phyloP scores from a whole-genome alignment of 129 eudicot genomes.

The Chrysanthemum lavandulifolium region DNA sequence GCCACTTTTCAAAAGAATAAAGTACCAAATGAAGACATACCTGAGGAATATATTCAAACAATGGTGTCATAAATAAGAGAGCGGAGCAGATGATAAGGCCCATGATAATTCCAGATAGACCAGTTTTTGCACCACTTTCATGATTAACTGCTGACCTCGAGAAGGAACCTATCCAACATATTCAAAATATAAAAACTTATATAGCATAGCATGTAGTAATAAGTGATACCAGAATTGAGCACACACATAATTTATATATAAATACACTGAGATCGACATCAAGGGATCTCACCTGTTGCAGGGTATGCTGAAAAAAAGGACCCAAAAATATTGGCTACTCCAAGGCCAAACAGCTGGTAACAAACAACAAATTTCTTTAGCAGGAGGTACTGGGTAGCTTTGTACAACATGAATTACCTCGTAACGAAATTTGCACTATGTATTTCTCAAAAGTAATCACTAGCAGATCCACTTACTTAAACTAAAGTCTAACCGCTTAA shows the following conservation, averaged over 20 bases:
- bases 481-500: background rate
- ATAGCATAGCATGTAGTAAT: slow-evolving; percentile 2
- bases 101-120: slow-evolving; percentile 81
- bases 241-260: background rate
- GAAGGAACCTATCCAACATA: slow-evolving; percentile 72
- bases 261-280: background rate
- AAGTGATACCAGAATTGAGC: slow-evolving; percentile 8
- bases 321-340: slow-evolving; percentile 85
- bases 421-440: slow-evolving; percentile 5
- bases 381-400: background rate
- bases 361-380: slow-evolving; percentile 21
- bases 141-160: slow-evolving; percentile 98
- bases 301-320: slow-evolving; percentile 91
- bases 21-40: slow-evolving; percentile 31
- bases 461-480: background rate
- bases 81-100: slow-evolving; percentile 79
- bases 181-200: slow-evolving; percentile 19
- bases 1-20: background rate
- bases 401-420: background rate
- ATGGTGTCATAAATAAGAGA: slow-evolving; percentile 78
- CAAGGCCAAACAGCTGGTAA: slow-evolving; percentile 94
- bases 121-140: slow-evolving; percentile 99
- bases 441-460: slow-evolving; percentile 15
- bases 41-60: slow-evolving; percentile 95
- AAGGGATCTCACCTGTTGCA: slow-evolving; percentile 71